A percentile compares a stretch with the other conserved stretches of the same genome.
phyloP scores from a whole-genome alignment of 129 eudicot genomes.

The Flaveria ramosissima region DNA sequence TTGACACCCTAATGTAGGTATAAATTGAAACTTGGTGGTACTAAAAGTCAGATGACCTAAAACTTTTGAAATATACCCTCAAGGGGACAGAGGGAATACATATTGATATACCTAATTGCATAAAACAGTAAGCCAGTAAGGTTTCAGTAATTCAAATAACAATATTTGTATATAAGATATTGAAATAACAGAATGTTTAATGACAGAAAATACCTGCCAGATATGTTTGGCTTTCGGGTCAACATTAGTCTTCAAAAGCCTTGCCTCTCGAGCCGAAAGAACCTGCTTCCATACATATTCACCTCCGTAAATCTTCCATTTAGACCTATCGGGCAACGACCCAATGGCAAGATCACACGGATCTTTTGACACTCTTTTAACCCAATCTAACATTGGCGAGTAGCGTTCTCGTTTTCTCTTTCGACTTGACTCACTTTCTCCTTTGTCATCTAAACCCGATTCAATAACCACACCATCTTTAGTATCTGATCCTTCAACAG shows the following conservation, averaged over 20 bases:
- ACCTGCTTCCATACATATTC: constrained; percentile 72
- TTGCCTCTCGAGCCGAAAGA: constrained; percentile 63
- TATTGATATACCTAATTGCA: not conserved
- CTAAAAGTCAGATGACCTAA: not conserved
- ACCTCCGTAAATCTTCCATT: constrained; percentile 63
- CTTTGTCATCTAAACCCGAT: constrained; percentile 19
- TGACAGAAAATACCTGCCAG: constrained; percentile 51
- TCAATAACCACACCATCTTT: constrained; percentile 32
- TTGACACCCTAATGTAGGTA: not conserved
- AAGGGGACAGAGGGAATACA: not conserved
- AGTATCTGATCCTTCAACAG: constrained; percentile 29
- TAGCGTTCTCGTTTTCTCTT: constrained; percentile 67
- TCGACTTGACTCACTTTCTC: constrained; percentile 42
- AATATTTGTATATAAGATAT: not conserved
- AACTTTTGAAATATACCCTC: not conserved
- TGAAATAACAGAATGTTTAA: not conserved
- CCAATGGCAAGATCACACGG: constrained; percentile 71
- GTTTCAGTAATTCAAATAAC: constrained; percentile 15
- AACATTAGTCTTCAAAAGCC: constrained; percentile 47
- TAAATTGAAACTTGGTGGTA: not conserved
- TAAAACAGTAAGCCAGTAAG: not conserved
- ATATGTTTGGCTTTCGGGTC: constrained; percentile 40
- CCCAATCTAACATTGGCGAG: constrained; percentile 60
- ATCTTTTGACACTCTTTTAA: constrained; percentile 61
- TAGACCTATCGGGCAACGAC: constrained; percentile 60